Base-by-base conservation (phyloP, 768 basidiomycete species). In the Rhodotorula sphaerocarpa region DNA sequence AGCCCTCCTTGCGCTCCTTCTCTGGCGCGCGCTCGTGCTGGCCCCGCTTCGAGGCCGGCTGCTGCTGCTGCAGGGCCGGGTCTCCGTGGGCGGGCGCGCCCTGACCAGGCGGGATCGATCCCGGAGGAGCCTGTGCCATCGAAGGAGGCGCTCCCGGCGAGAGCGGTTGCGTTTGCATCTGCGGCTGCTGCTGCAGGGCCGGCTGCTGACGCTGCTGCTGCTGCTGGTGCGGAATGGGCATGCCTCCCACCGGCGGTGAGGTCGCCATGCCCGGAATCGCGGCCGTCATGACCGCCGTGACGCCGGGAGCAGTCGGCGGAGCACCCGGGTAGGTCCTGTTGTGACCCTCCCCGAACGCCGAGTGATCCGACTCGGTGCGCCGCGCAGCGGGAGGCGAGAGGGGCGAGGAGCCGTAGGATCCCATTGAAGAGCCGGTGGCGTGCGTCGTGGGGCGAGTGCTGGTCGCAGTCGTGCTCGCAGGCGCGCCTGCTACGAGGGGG, bases 1-100 rank as follows among this genome's bases (percentile, higher is more conserved):
- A 61, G 10, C 59, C 53, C 12, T 52, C 39, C 46, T 48, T 50
- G 21, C 54, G 42, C 23, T 45, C 50, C 59, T 53, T 46, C 34
- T 25, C 45, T 2, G 27, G 15, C 30, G 30, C 23, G 25, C 25
- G 27, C 47, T 27, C 21, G 18, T 45, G 53, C 11, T 36, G 53
- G 14, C 30, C 34, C 42, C 39, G 41, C 39, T 61, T 61, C 36
- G 53, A 55, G 36, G 55, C 39, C 25, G 50, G 47, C 25, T 21
- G n/a, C 44, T 45, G 44, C 44, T 30, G 50, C 30, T 6, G 9
- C 10, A 11, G 47, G 20, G 28, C 7, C 30, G 28, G 48, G 11
- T 15, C n/a, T n/a, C n/a, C n/a, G n/a, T n/a, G n/a, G n/a, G n/a
- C n/a, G n/a, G n/a, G 44, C 34, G 42, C 23, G 43, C 23, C 25